phyloP scores from a whole-genome alignment of 139 green algal genomes.

The Chlamydomonas eustigma region DNA sequence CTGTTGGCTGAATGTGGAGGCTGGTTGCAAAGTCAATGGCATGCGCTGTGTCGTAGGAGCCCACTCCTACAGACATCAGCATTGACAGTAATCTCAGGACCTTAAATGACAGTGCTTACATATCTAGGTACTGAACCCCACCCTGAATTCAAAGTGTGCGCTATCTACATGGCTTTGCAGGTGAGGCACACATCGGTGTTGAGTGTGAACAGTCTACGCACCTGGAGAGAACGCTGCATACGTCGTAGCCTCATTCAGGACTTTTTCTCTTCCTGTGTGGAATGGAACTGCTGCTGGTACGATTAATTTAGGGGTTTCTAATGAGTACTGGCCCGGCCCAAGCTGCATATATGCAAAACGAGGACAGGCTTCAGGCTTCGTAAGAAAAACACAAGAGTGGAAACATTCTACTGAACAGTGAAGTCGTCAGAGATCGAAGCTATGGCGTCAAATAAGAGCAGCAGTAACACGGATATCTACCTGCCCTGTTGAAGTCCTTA shows the following conservation, averaged over 20 bases:
- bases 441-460: background rate
- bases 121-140: background rate
- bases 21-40: background rate
- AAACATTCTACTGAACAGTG: background rate
- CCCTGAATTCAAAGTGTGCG: background rate
- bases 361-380: background rate
- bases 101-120: background rate
- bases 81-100: background rate
- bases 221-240: background rate
- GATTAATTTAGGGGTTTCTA: background rate
- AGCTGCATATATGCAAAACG: background rate
- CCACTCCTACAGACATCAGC: background rate
- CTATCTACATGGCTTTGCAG: background rate
- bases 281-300: background rate
- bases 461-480: background rate
- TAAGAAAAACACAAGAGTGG: background rate
- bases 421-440: background rate
- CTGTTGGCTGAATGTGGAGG: background rate
- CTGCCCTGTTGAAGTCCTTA: background rate
- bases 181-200: background rate
- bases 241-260: background rate
- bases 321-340: background rate
- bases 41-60: background rate
- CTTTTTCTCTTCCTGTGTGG: background rate
- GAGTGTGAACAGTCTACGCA: background rate